Evolutionary conservation across 2,329 filamentous ascomycete genomes (phyloP).

Genomic region (Penicillium sclerotiorum): DNA sequence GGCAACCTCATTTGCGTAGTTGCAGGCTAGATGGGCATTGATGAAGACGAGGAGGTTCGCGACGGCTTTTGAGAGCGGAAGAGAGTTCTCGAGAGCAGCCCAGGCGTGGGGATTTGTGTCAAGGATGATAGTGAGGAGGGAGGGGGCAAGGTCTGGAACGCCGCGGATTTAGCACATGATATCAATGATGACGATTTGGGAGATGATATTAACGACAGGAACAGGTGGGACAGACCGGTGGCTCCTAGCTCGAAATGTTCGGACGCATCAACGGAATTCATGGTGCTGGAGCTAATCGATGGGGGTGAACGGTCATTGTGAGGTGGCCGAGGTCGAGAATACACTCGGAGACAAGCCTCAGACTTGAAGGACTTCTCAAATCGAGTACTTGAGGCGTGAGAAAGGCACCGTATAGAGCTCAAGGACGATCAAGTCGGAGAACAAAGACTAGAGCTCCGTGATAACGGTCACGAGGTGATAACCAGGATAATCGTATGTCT

Average conservation of each 20-base stretch:
- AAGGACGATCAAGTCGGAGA: slow-evolving; percentile 2
- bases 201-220: not conserved
- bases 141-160: slow-evolving; percentile 63
- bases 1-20: slow-evolving; percentile 89
- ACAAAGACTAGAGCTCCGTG: slow-evolving; percentile 5
- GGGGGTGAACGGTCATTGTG: slow-evolving; percentile 17
- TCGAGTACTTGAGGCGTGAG: not conserved
- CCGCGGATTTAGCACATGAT: not conserved
- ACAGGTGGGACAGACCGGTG: slow-evolving; percentile 41
- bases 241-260: slow-evolving; percentile 55
- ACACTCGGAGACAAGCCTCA: slow-evolving; percentile 1
- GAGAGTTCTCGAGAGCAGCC: slow-evolving; percentile 72
- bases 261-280: slow-evolving; percentile 68
- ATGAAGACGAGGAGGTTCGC: slow-evolving; percentile 93
- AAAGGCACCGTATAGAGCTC: too few relatives aligned
- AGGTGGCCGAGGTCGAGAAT: not conserved
- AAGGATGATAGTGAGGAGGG: slow-evolving; percentile 85
- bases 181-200: not conserved
- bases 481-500: not conserved
- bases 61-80: slow-evolving; percentile 81
- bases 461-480: slow-evolving; percentile 9
- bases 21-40: slow-evolving; percentile 93
- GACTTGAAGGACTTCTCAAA: not conserved
- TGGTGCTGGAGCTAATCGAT: slow-evolving; percentile 38
- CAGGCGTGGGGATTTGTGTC: slow-evolving; percentile 97